phyloP scores from a whole-genome alignment of 768 basidiomycete genomes.

The Tricholoma saponaceum region DNA sequence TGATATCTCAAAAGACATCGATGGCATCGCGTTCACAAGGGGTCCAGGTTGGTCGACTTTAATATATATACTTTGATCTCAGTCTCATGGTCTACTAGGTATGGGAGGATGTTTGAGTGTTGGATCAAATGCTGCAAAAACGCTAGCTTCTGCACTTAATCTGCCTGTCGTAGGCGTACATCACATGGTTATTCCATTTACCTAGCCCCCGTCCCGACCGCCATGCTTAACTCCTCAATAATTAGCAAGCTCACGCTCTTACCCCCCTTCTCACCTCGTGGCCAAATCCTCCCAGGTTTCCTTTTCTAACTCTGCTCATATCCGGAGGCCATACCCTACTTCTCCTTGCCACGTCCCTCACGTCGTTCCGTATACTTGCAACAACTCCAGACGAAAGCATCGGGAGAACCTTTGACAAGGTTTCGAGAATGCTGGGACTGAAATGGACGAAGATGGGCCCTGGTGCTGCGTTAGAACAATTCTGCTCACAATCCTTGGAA shows the following conservation, averaged over 20 bases:
- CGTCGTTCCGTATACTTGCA: constrained; percentile 64
- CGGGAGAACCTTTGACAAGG: constrained; percentile 82
- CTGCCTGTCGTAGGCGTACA: constrained; percentile 90
- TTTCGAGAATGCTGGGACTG: constrained; percentile 64
- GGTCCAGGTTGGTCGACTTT: constrained; percentile 60
- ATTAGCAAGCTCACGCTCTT: constrained; percentile 89
- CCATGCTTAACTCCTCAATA: constrained; percentile 1
- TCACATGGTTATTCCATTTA: constrained; percentile 71
- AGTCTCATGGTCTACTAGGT: constrained; percentile 33
- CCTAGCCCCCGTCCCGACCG: neutral
- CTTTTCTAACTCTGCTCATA: constrained; percentile 84
- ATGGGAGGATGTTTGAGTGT: constrained; percentile 81
- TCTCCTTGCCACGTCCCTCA: constrained; percentile 60
- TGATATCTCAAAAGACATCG: constrained; percentile 52
- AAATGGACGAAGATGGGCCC: constrained; percentile 61
- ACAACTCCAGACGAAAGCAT: constrained; percentile 73
- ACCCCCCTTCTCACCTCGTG: constrained; percentile 69
- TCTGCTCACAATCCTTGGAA: constrained; percentile 40
- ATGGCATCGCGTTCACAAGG: constrained; percentile 89
- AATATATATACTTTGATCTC: constrained; percentile 2
- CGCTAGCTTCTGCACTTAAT: constrained; percentile 68
- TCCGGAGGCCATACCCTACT: constrained; percentile 96
- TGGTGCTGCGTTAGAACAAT: constrained; percentile 79
- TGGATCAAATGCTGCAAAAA: constrained; percentile 79
- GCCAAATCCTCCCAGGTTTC: constrained; percentile 53